Evolutionary conservation across 2,329 filamentous ascomycete genomes (phyloP).

Genomic region (Zalaria obscura): DNA sequence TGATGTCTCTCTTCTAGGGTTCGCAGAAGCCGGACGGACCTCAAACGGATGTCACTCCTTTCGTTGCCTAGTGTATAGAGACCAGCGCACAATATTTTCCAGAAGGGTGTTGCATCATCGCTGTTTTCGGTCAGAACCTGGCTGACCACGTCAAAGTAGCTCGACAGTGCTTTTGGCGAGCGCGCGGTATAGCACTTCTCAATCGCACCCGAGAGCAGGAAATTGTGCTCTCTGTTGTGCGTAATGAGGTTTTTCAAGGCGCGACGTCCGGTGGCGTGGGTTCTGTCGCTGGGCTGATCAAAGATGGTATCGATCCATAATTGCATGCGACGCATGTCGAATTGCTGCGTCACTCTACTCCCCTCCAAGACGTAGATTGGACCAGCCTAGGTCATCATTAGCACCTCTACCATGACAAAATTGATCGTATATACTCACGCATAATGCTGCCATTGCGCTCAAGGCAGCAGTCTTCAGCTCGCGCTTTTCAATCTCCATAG

Average conservation of each 20-base stretch:
- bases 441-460: constrained; percentile 89
- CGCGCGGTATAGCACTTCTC: constrained; percentile 79
- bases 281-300: constrained; percentile 77
- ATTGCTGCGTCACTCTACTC: constrained; percentile 73
- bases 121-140: constrained; percentile 65
- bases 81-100: constrained; percentile 78
- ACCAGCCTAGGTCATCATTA: constrained; percentile 23
- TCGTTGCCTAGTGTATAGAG: constrained; percentile 89
- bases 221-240: constrained; percentile 77
- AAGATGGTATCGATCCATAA: constrained; percentile 95
- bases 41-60: constrained; percentile 74
- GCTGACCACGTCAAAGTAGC: constrained; percentile 87
- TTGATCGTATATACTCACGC: constrained; percentile 40
- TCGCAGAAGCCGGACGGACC: constrained; percentile 69
- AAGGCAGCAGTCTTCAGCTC: constrained; percentile 81
- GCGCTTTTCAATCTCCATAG: constrained; percentile 93
- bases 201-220: constrained; percentile 79
- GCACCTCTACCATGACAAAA: constrained; percentile 13
- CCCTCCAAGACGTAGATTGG: constrained; percentile 81
- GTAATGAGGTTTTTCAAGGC: constrained; percentile 81
- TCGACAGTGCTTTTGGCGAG: constrained; percentile 70
- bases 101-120: constrained; percentile 76
- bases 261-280: constrained; percentile 76
- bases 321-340: constrained; percentile 84
- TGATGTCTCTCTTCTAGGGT: constrained; percentile 71